A percentile compares a stretch with the other conserved stretches of the same genome.
These are phyloP conservation scores for Carallia pectinifolia DNA, from an alignment of 345 rosid genomes.

Conservation along the genomic window DNA sequence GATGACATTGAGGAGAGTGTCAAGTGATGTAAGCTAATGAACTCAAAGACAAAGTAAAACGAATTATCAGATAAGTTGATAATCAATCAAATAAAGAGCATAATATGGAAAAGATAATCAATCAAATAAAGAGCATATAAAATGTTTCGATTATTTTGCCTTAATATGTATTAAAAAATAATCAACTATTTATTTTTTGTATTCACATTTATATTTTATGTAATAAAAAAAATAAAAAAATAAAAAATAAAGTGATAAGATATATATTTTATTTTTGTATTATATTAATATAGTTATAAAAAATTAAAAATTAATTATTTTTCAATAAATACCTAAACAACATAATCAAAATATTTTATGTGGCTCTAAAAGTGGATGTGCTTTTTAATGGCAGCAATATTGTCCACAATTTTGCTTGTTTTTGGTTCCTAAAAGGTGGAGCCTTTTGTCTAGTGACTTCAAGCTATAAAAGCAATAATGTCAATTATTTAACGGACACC, in stretches of 20 bases:
- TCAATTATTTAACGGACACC: not conserved
- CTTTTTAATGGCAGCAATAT: slow-evolving; percentile 31
- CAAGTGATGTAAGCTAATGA: not conserved
- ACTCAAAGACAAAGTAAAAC: not conserved
- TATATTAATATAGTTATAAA: too few relatives aligned
- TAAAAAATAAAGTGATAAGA: too few relatives aligned
- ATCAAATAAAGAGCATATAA: too few relatives aligned
- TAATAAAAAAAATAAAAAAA: too few relatives aligned
- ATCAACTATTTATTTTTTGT: too few relatives aligned
- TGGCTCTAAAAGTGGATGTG: not conserved
- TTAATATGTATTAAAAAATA: too few relatives aligned
- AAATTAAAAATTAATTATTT: too few relatives aligned
- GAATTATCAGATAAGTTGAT: slow-evolving; percentile 1
- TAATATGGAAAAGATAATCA: not conserved
- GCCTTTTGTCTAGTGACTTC: slow-evolving; percentile 27
- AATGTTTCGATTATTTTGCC: too few relatives aligned
- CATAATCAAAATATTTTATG: too few relatives aligned
- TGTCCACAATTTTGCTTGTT: slow-evolving; percentile 21
- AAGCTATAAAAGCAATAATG: slow-evolving; percentile 37
- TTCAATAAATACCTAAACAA: too few relatives aligned
- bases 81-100: not conserved
- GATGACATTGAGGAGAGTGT: slow-evolving; percentile 36
- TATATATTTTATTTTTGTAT: too few relatives aligned
- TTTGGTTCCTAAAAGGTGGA: slow-evolving; percentile 47
- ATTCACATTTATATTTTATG: too few relatives aligned